Evolutionary conservation across 805 yeast species (phyloP).

Genomic region (Wickerhamomyces rabaulensis): DNA sequence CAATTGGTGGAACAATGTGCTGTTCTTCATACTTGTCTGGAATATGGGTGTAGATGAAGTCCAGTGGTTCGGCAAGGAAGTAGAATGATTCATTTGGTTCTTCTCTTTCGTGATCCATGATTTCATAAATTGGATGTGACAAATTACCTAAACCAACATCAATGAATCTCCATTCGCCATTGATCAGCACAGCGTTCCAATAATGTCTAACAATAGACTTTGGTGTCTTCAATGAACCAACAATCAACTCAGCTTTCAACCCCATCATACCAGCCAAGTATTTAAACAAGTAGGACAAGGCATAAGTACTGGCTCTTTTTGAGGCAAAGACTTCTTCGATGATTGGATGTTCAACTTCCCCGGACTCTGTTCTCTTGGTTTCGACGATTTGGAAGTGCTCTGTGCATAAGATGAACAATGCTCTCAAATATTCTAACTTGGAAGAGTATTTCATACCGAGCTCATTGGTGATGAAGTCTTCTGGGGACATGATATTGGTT

Average conservation of each 20-base stretch:
- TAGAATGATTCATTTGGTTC: conserved; percentile 46
- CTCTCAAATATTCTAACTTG: conserved; percentile 58
- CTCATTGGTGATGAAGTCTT: conserved; percentile 48
- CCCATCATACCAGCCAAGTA: conserved; percentile 66
- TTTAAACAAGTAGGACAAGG: conserved; percentile 71
- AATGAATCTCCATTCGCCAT: conserved; percentile 73
- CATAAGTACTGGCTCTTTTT: conserved; percentile 60
- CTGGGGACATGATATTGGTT: conserved; percentile 40
- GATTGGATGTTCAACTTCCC: conserved; percentile 25
- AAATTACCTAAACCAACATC: conserved; percentile 67
- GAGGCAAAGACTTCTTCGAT: conserved; percentile 37
- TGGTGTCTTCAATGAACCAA: conserved; percentile 83
- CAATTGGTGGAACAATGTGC: conserved; percentile 81
- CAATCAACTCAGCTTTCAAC: conserved; percentile 68
- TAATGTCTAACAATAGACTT: conserved; percentile 71
- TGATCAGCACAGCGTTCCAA: conserved; percentile 78
- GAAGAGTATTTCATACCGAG: conserved; percentile 48
- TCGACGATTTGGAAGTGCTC: conserved; percentile 48
- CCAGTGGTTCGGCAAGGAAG: conserved; percentile 72
- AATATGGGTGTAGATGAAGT: conserved; percentile 77
- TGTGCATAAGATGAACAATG: conserved; percentile 56
- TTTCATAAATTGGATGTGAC: conserved; percentile 45
- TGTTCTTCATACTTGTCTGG: conserved; percentile 79
- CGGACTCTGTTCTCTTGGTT: conserved; percentile 2
- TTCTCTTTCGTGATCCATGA: conserved; percentile 28